A percentile compares a stretch with the other conserved stretches of the same genome.
Conservation (phyloP, 2,329 filamentous ascomycete species). For the Aureobasidium musti region DNA sequence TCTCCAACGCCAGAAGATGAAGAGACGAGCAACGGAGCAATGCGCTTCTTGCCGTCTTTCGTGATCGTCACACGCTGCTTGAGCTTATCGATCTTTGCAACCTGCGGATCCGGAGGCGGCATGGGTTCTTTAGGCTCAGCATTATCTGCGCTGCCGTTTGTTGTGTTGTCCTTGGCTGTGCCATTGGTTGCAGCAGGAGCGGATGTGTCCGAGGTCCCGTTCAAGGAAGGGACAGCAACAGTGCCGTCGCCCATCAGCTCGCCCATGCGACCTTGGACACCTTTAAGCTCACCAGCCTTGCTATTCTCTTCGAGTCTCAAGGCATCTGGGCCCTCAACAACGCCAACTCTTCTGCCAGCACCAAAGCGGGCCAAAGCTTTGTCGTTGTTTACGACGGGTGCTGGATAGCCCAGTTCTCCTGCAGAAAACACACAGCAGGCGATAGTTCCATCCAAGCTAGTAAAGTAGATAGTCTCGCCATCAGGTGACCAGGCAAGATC, state of each 20-base stretch:
- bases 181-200: slow-evolving; percentile 49
- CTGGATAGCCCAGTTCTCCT: slow-evolving; percentile 87
- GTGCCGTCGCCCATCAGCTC: slow-evolving; percentile 90
- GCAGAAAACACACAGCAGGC: slow-evolving; percentile 78
- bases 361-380: slow-evolving; percentile 92
- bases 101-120: slow-evolving; percentile 55
- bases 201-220: slow-evolving; percentile 36
- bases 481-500: slow-evolving; percentile 94
- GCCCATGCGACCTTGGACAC: slow-evolving; percentile 93
- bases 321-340: slow-evolving; percentile 89
- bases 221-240: slow-evolving; percentile 52
- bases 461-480: slow-evolving; percentile 81
- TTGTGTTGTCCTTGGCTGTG: slow-evolving; percentile 41
- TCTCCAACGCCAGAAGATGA: slow-evolving; percentile 84
- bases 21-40: slow-evolving; percentile 81
- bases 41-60: slow-evolving; percentile 95
- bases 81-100: slow-evolving; percentile 65
- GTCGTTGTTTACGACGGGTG: slow-evolving; percentile 83
- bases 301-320: slow-evolving; percentile 85
- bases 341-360: slow-evolving; percentile 81
- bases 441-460: slow-evolving; percentile 87
- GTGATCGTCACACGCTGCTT: slow-evolving; percentile 93
- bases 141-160: slow-evolving; percentile 36
- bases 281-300: slow-evolving; percentile 85
- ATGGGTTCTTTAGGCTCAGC: slow-evolving; percentile 53